Conservation (phyloP, 352 stramenopile species). For the Nothophytophthora sp. region DNA sequence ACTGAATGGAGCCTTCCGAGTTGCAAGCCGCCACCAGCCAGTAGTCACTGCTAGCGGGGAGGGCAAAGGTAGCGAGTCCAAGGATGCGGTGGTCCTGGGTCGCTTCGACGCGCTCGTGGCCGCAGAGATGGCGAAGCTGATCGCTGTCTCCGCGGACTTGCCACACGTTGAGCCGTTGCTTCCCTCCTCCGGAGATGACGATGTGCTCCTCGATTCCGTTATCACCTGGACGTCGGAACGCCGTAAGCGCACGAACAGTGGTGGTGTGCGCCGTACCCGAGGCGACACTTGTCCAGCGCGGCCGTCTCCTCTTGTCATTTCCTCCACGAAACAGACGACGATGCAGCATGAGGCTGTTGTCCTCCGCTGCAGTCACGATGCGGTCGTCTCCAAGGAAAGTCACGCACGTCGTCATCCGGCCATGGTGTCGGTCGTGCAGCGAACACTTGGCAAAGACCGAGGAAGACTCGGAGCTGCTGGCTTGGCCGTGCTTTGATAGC, state of each 20-base stretch:
- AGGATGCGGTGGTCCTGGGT: constrained; percentile 87
- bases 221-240: constrained; percentile 31
- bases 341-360: constrained; percentile 86
- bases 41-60: constrained; percentile 30
- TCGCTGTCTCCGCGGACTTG: constrained; percentile 35
- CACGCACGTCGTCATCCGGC: constrained; percentile 75
- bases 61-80: constrained; percentile 55
- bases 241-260: constrained; percentile 67
- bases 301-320: constrained; percentile 5
- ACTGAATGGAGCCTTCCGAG: constrained; percentile 69
- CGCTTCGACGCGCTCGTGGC: constrained; percentile 55
- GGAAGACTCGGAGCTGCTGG: background rate
- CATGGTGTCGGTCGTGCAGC: constrained; percentile 70
- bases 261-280: constrained; percentile 78
- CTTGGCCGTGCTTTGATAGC: constrained; percentile 1
- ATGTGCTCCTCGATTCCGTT: constrained; percentile 36
- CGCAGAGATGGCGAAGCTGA: constrained; percentile 53
- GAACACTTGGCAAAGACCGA: constrained; percentile 36
- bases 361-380: constrained; percentile 74
- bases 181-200: constrained; percentile 75
- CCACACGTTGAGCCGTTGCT: constrained; percentile 84
- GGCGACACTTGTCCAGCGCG: constrained; percentile 47
- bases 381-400: constrained; percentile 38
- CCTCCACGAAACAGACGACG: constrained; percentile 7
- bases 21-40: constrained; percentile 70